A percentile compares a stretch with the other conserved stretches of the same genome.
These are phyloP conservation scores for Gleditsia sinensis DNA, from an alignment of 306 rosid species.

Conservation along the genomic window DNA sequence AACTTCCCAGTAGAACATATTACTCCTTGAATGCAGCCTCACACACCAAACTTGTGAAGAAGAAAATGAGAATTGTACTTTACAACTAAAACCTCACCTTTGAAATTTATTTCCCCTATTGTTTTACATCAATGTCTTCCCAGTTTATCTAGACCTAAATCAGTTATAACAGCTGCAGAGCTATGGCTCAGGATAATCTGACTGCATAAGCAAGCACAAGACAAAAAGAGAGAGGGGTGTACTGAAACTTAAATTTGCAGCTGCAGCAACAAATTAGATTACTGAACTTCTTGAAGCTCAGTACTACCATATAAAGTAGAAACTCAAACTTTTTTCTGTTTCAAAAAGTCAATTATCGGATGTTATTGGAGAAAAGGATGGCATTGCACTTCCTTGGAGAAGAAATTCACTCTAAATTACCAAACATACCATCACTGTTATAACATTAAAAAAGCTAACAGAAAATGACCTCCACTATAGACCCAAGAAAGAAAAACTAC, in stretches of 20 bases:
- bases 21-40: constrained; percentile 23
- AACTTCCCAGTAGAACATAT: constrained; percentile 2
- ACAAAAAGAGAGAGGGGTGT: background rate
- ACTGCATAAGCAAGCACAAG: background rate
- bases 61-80: background rate
- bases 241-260: background rate
- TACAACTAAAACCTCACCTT: constrained; percentile 1
- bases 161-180: background rate
- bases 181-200: background rate
- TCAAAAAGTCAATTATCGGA: background rate
- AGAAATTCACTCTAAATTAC: background rate
- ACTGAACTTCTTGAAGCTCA: constrained; percentile 14
- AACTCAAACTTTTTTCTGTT: background rate
- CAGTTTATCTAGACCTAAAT: constrained; percentile 2
- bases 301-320: background rate
- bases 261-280: background rate
- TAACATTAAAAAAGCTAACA: background rate
- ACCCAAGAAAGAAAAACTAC: constrained; percentile 2
- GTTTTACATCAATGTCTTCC: constrained; percentile 15
- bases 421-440: background rate
- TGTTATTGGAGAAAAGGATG: background rate
- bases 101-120: background rate
- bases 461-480: background rate
- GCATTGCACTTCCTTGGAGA: background rate
- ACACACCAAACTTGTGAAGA: background rate